Evolutionary conservation across 164 flowering plant species (phyloP).

Genomic region (Magnolia kwangsiensis): DNA sequence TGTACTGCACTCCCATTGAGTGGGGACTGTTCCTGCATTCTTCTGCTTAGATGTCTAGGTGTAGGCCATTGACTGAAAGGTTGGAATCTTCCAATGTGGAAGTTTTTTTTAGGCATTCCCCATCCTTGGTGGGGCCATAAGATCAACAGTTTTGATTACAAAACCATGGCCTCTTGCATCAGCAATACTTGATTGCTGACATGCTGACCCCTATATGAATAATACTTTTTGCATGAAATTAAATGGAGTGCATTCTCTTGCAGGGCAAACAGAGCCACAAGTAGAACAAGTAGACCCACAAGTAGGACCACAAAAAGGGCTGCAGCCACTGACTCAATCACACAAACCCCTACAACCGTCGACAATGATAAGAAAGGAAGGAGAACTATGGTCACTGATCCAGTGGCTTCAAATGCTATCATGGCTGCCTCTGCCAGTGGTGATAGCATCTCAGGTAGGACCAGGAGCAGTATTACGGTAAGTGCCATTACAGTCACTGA

Average conservation of each 20-base stretch:
- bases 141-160: no score
- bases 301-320: not conserved
- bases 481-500: slow-evolving; percentile 24
- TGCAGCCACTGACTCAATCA: not conserved
- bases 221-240: not conserved
- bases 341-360: slow-evolving; percentile 16
- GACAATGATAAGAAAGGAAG: slow-evolving; percentile 52
- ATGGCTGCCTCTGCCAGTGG: not conserved
- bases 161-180: not conserved
- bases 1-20: no score
- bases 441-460: slow-evolving; percentile 36
- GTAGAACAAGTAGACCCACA: not conserved
- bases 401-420: not conserved
- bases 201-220: not conserved
- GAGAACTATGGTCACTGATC: not conserved
- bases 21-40: no score
- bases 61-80: no score
- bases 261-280: not conserved
- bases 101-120: no score
- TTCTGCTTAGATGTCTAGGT: no score
- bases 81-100: no score
- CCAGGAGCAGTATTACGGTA: not conserved
- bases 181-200: not conserved
- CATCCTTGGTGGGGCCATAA: no score
- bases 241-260: not conserved